phyloP scores from a whole-genome alignment of 1,284 basidiomycete species.

The Irpex lacteus region DNA sequence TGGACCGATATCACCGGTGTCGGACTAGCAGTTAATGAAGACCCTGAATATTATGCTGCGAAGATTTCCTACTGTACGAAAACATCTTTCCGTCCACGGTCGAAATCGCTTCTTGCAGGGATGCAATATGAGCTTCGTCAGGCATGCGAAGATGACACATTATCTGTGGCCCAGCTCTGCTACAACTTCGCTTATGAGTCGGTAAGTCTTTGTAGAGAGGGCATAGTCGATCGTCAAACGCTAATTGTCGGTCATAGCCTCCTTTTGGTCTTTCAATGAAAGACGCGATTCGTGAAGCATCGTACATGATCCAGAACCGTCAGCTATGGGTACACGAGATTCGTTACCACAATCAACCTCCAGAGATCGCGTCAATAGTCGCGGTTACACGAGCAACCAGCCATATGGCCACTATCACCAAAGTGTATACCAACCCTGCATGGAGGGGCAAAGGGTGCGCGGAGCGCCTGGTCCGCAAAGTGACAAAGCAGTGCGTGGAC shows the following conservation, averaged over 20 bases:
- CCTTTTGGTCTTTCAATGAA: slow-evolving; percentile 50
- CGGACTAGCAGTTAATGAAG: too few species aligned
- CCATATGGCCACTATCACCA: slow-evolving; percentile 57
- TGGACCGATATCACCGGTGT: too few species aligned
- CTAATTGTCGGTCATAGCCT: slow-evolving; percentile 30
- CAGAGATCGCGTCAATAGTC: slow-evolving; percentile 59
- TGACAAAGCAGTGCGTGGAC: slow-evolving; percentile 45
- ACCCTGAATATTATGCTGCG: too few species aligned
- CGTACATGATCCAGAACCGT: slow-evolving; percentile 40
- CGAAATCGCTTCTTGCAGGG: slow-evolving; percentile 24
- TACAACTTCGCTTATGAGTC: slow-evolving; percentile 55
- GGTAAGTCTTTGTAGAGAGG: slow-evolving; percentile 33
- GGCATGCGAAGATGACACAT: slow-evolving; percentile 42
- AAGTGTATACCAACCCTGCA: slow-evolving; percentile 55
- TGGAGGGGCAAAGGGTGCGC: slow-evolving; percentile 54
- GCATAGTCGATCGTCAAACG: neutral
- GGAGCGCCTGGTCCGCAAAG: slow-evolving; percentile 51
- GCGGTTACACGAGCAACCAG: slow-evolving; percentile 56
- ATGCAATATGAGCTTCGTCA: slow-evolving; percentile 38
- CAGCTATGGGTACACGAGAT: slow-evolving; percentile 64
- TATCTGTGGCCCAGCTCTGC: slow-evolving; percentile 45
- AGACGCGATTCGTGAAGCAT: slow-evolving; percentile 49
- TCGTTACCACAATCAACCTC: slow-evolving; percentile 15
- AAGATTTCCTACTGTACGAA: too few species aligned
- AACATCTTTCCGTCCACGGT: too few species aligned